A percentile compares a stretch with the other conserved stretches of the same genome.
phyloP scores from a whole-genome alignment of 176 grass and related monocot genomes.

The Oryza officinalis region DNA sequence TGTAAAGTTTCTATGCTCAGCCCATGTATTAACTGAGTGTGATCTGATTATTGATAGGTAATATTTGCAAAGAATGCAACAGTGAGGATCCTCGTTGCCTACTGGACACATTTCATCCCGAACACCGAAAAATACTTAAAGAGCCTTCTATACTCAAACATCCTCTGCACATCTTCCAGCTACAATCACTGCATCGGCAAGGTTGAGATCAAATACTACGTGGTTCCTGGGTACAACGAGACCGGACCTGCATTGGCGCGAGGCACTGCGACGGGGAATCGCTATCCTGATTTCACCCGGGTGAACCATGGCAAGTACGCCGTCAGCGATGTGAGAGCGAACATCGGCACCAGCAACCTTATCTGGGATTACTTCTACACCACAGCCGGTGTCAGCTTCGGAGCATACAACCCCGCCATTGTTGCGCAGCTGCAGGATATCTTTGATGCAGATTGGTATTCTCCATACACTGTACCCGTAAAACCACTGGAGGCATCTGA shows the following conservation, averaged over 20 bases:
- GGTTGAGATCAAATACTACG: constrained; percentile 74
- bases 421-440: constrained; percentile 72
- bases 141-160: constrained; percentile 75
- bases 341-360: constrained; percentile 88
- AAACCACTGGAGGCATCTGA: constrained; percentile 40
- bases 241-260: constrained; percentile 53
- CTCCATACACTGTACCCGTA: constrained; percentile 63
- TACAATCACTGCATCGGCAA: constrained; percentile 71
- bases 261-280: constrained; percentile 42
- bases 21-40: background rate
- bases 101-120: constrained; percentile 77
- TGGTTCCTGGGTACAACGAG: constrained; percentile 68
- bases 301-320: constrained; percentile 94
- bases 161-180: constrained; percentile 59
- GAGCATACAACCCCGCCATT: constrained; percentile 63
- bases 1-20: background rate
- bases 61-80: constrained; percentile 77
- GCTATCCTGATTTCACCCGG: constrained; percentile 63
- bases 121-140: constrained; percentile 76
- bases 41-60: constrained; percentile 53
- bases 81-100: constrained; percentile 68
- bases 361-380: constrained; percentile 97
- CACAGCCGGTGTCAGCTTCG: constrained; percentile 85
- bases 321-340: constrained; percentile 62
- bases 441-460: constrained; percentile 85